These are phyloP conservation scores for Fusarium pilosicola DNA, from an alignment of 2,329 filamentous ascomycete genomes.

Conservation along the genomic window DNA sequence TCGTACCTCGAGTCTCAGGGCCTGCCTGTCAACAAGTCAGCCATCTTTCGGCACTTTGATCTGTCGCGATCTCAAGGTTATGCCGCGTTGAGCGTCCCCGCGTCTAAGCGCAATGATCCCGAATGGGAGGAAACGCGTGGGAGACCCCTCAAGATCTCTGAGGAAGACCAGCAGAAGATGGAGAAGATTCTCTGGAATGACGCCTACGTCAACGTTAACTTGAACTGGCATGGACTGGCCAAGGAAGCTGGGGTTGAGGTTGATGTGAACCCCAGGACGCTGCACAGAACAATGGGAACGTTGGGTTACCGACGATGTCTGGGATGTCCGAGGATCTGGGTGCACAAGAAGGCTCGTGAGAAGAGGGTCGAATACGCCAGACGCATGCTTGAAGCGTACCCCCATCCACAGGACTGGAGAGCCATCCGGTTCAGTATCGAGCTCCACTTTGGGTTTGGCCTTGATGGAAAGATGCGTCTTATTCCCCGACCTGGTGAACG, in stretches of 20 bases:
- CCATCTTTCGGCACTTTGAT: slow-evolving; percentile 53
- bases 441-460: slow-evolving; percentile 52
- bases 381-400: slow-evolving; percentile 47
- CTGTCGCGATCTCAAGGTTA: slow-evolving; percentile 53
- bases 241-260: slow-evolving; percentile 48
- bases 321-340: slow-evolving; percentile 44
- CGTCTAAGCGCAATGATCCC: slow-evolving; percentile 50
- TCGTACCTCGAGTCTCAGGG: slow-evolving; percentile 53
- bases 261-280: slow-evolving; percentile 49
- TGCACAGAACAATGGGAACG: slow-evolving; percentile 53
- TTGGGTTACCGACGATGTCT: slow-evolving; percentile 50
- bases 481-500: slow-evolving; percentile 50
- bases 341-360: slow-evolving; percentile 47
- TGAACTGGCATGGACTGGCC: slow-evolving; percentile 50
- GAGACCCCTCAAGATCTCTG: slow-evolving; percentile 49
- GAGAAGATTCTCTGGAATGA: slow-evolving; percentile 52
- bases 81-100: slow-evolving; percentile 48
- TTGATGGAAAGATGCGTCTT: slow-evolving; percentile 50
- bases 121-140: slow-evolving; percentile 54
- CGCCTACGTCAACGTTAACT: slow-evolving; percentile 44
- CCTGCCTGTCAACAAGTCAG: slow-evolving; percentile 52
- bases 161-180: slow-evolving; percentile 51
- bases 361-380: slow-evolving; percentile 49
- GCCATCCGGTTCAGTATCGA: slow-evolving; percentile 50
- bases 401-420: slow-evolving; percentile 48